Conservation (phyloP, 371 early-diverging fungal species). For the Syncephalastrum contaminatum region DNA sequence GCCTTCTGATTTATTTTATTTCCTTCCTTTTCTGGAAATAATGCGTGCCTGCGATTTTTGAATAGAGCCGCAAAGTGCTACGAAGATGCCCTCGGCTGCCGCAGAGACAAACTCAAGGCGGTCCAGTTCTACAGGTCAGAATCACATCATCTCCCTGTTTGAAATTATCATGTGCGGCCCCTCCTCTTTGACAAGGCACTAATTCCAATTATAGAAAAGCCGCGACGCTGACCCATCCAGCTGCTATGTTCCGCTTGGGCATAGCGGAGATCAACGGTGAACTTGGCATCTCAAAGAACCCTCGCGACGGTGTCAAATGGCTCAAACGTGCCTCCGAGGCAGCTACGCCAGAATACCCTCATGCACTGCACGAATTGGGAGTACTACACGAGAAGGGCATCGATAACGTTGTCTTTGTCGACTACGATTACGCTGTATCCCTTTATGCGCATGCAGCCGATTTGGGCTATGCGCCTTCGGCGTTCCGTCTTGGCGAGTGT, state of each 20-base stretch:
- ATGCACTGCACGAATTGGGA: conserved; percentile 78
- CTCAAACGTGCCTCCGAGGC: conserved; percentile 72
- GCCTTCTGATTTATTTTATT: conserved; percentile 1
- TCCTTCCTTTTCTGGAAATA: conserved; percentile 8
- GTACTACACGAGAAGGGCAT: conserved; percentile 70
- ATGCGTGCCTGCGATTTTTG: neutral
- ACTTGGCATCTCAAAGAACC: conserved; percentile 53
- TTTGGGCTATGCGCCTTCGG: conserved; percentile 76
- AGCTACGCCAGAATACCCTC: conserved; percentile 75
- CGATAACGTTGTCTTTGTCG: conserved; percentile 68
- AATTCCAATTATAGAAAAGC: conserved; percentile 53
- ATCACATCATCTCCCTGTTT: neutral
- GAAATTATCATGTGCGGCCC: conserved; percentile 1
- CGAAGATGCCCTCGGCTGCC: conserved; percentile 66
- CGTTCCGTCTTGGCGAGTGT: conserved; percentile 76
- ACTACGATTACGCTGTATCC: conserved; percentile 72
- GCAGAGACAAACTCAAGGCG: conserved; percentile 62
- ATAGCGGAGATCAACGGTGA: conserved; percentile 74
- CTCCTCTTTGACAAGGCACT: conserved; percentile 2
- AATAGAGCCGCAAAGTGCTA: conserved; percentile 67
- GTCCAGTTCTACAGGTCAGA: conserved; percentile 70
- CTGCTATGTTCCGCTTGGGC: conserved; percentile 73
- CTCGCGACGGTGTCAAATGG: conserved; percentile 80
- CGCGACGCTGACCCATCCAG: conserved; percentile 66
- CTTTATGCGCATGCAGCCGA: conserved; percentile 74